Percentiles rank a stretch among this genome's conserved stretches.
These are phyloP conservation scores for Hypoxylon intermedium DNA, from an alignment of 495 filamentous ascomycete genomes.

Conservation along the genomic window DNA sequence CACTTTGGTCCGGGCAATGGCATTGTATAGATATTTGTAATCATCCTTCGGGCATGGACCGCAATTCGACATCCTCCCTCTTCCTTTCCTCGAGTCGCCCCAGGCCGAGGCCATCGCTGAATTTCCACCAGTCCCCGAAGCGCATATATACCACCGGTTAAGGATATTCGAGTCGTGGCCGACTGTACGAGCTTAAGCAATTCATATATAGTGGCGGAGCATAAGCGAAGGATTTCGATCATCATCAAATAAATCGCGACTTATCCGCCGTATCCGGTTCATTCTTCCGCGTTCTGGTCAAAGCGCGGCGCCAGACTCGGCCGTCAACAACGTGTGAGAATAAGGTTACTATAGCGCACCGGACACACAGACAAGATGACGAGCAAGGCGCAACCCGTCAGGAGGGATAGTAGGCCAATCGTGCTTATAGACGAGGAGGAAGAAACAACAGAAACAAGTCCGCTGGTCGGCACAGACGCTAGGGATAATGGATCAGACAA, in stretches of 20 bases:
- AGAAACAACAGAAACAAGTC: slow-evolving; percentile 50
- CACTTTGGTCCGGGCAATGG: slow-evolving; percentile 17
- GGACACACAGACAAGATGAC: slow-evolving; percentile 19
- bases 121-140: slow-evolving; percentile 1
- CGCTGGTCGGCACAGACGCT: slow-evolving; percentile 44
- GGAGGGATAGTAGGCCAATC: slow-evolving; percentile 19
- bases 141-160: neutral
- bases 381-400: slow-evolving; percentile 21
- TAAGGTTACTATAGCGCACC: neutral
- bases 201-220: neutral
- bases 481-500: slow-evolving; percentile 8
- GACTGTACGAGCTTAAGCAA: neutral
- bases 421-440: slow-evolving; percentile 32
- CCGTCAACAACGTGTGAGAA: neutral
- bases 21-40: slow-evolving; percentile 5
- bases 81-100: slow-evolving; percentile 2
- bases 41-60: slow-evolving; percentile 14
- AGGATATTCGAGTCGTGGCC: neutral
- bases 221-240: neutral
- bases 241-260: neutral
- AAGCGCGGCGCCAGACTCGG: neutral
- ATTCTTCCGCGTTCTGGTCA: neutral
- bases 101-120: slow-evolving; percentile 6
- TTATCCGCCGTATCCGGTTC: slow-evolving; percentile 11
- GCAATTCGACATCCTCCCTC: slow-evolving; percentile 8